A percentile compares a stretch with the other conserved stretches of the same genome.
phyloP scores from a whole-genome alignment of 352 stramenopile species.

The Phytophthora cryptogea region DNA sequence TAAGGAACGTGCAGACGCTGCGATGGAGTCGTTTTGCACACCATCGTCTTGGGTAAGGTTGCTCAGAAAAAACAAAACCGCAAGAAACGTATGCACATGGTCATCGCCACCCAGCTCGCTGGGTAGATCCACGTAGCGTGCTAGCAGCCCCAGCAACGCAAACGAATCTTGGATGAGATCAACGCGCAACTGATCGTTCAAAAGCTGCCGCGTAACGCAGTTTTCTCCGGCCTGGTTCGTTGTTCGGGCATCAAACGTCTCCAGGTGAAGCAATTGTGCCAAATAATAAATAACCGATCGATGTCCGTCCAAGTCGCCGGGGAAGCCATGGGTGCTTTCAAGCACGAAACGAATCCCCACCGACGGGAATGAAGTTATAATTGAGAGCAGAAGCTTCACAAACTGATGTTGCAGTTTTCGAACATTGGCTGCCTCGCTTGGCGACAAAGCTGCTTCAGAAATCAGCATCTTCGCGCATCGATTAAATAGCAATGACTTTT shows the following conservation, averaged over 20 bases:
- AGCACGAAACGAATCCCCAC: conserved; percentile 72
- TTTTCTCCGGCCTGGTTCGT: conserved; percentile 29
- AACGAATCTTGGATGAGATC: conserved; percentile 63
- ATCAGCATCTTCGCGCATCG: conserved; percentile 69
- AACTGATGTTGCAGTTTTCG: conserved; percentile 58
- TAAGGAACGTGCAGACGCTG: conserved; percentile 52
- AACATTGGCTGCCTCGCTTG: conserved; percentile 26
- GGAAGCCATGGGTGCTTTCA: conserved; percentile 60
- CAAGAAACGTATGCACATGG: conserved; percentile 62
- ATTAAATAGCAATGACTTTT: conserved; percentile 72
- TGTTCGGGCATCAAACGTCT: conserved; percentile 61
- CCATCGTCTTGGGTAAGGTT: conserved; percentile 34
- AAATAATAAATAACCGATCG: conserved; percentile 71
- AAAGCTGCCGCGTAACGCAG: conserved; percentile 22
- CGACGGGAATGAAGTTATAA: conserved; percentile 60
- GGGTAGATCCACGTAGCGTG: conserved; percentile 68
- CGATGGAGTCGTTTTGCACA: conserved; percentile 50
- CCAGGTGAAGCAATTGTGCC: conserved; percentile 55
- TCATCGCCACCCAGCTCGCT: conserved; percentile 55
- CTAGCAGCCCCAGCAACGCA: conserved; percentile 57
- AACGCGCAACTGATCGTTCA: conserved; percentile 34
- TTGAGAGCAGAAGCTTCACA: conserved; percentile 59
- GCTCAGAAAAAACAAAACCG: conserved; percentile 55
- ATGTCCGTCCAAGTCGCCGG: conserved; percentile 52
- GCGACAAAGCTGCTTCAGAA: conserved; percentile 9